Base-by-base conservation (phyloP, 352 stramenopile species). In the Phytopythium aichiense region DNA sequence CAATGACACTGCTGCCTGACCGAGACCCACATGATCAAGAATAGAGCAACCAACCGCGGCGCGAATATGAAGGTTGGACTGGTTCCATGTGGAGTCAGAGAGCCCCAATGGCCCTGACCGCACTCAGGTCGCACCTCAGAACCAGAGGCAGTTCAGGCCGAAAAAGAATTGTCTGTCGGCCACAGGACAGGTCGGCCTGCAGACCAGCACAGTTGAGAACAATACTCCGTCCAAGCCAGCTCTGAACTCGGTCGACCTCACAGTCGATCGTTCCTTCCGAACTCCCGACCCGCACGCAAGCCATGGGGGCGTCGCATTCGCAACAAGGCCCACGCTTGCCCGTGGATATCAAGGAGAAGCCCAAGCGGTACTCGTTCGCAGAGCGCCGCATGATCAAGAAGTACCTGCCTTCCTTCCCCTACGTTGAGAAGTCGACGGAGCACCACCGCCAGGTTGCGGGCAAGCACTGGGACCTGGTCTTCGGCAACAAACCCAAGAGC, bases 381-480 rank as follows among this genome's bases (percentile, higher is more conserved):
- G 65, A 85, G 38, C 63, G 77, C 28, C 56, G 50, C 3, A 48
- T 82, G 25, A 71, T 85, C 52, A 71, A 77, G 43, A 76, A 71
- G 57, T 79, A 72, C 62, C 37, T 85, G 50, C 25, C 66, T 18
- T 76, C 69, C 6, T 82, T 85, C 58, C 31, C 67, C 30, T 76
- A 76, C 59, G 60, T 60, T 22, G 60, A 74, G 23, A 71, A 73
- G 35, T 85, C 76, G 2, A 83, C 73, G 2, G 73, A 85, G 50
- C 55, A 69, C 1, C 76, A 83, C 40, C 72, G 71, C 2, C 59
- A 73, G 0, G 64, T 82, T 18, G 76, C 67, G 4, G 69, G 64
- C 1, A 65, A 63, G 15, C 76, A 82, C 69, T 85, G 76, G 73
- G 68, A 81, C 20, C 57, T 62, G 45, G 67, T 73, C 1, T 82